A percentile compares a stretch with the other conserved stretches of the same genome.
Conservation (phyloP, 768 basidiomycete species). For the Tricholoma matsutake region DNA sequence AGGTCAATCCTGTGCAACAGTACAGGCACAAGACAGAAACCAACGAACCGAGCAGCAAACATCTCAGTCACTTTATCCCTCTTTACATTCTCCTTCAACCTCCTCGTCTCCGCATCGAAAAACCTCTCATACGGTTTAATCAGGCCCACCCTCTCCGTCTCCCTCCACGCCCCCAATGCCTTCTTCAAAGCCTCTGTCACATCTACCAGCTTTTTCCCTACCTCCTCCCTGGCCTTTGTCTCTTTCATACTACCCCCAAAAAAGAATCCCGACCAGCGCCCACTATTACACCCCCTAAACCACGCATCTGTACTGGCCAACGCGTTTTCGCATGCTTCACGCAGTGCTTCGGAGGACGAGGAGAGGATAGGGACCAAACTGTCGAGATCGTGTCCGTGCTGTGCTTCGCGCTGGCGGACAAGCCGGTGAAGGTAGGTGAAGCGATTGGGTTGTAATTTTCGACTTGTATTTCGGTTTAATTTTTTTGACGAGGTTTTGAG, state of each 20-base stretch:
- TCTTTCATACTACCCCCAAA: constrained; percentile 9
- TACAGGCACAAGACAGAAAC: neutral
- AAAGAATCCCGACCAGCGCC: constrained; percentile 34
- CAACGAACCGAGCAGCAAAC: constrained; percentile 37
- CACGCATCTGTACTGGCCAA: constrained; percentile 25
- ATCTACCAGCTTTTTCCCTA: constrained; percentile 25
- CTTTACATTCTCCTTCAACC: constrained; percentile 19
- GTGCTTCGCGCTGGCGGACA: constrained; percentile 31
- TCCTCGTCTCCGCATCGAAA: constrained; percentile 36
- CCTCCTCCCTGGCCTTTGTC: constrained; percentile 18
- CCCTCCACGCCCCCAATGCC: constrained; percentile 31
- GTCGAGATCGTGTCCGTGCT: constrained; percentile 42
- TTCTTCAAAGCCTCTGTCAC: constrained; percentile 22
- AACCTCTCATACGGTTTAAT: constrained; percentile 40
- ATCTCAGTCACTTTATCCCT: constrained; percentile 22
- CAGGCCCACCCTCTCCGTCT: constrained; percentile 32
- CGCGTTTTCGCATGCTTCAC: constrained; percentile 28
- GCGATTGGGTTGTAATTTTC: constrained; percentile 14
- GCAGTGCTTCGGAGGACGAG: constrained; percentile 31
- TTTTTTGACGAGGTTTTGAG: neutral
- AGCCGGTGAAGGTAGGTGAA: constrained; percentile 27
- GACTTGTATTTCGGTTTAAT: neutral
- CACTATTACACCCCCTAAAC: constrained; percentile 34
- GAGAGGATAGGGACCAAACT: constrained; percentile 40
- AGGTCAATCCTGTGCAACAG: neutral